Base-by-base conservation (phyloP, 2,329 filamentous ascomycete genomes). In the Colletotrichum australisinense region DNA sequence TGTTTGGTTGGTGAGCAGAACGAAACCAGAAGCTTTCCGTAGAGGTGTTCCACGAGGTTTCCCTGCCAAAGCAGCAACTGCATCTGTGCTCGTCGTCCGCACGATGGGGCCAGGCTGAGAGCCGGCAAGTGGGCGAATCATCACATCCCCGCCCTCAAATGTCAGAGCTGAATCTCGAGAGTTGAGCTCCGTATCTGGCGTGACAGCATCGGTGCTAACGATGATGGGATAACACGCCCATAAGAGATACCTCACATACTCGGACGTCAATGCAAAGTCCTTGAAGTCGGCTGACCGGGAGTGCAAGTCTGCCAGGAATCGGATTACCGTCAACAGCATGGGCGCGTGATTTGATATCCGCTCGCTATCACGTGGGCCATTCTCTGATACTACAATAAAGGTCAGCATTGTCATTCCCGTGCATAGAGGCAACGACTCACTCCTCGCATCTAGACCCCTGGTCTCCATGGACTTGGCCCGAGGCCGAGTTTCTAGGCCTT, bases 21-120 rank as follows among this genome's bases (percentile, higher is more conserved):
- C 92, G 80, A 98, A 99, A 0, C 96, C 98, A 0, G 96, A 98
- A 1, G 94, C 93, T 77, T 95, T 91, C 42, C 93, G 91, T 30
- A 97, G 86, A 24, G 92, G 90, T 7, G 91, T 90, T 0, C 92
- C 91, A 73, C 88, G 82, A n/a, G 83, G 83, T 22, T 84, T 86
- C 16, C 86, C 85, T 46, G 87, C 83, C 68, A 82, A 84, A 66
- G 82, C 88, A 60, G 82, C 85, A 76, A 86, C 86, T 53, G 90
- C 87, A 19, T 86, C 82, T 5, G 90, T 81, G 59, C 81, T 92
- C 22, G 91, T 90, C 4, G 94, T 95, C 75, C 93, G 90, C 24
- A 98, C 90, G 42, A 96, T 93, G 0, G 93, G 93, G 78, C 90
- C 86, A 7, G 89, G 87, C 4, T 89, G 87, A 19, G 91, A 91